A percentile compares a stretch with the other conserved stretches of the same genome.
phyloP scores from a whole-genome alignment of 2,329 filamentous ascomycete genomes.

The Thielaviopsis cerberus region DNA sequence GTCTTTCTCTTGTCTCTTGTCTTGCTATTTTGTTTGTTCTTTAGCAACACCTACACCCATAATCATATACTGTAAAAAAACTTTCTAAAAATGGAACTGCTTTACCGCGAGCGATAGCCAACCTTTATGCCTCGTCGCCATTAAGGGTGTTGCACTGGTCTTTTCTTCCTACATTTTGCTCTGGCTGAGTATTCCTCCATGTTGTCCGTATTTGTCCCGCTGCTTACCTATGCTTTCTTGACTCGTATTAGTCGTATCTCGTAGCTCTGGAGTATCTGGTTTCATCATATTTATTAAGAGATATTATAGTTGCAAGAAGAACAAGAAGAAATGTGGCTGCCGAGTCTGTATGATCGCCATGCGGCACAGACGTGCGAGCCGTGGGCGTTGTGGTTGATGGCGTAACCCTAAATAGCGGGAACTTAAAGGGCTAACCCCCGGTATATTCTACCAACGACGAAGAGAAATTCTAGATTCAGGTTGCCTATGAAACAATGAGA shows the following conservation, averaged over 20 bases:
- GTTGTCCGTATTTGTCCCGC: too few species aligned
- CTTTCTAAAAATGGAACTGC: not conserved
- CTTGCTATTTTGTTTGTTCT: not conserved
- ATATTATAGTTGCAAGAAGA: not conserved
- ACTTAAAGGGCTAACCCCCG: not conserved
- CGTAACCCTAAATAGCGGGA: not conserved
- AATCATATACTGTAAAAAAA: not conserved
- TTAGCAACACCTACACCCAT: not conserved
- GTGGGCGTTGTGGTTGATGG: not conserved
- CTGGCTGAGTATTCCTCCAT: too few species aligned
- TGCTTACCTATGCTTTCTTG: not conserved
- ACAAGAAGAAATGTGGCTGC: not conserved
- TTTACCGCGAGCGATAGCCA: too few species aligned
- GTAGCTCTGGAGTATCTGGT: not conserved
- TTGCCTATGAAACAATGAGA: not conserved
- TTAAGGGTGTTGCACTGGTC: too few species aligned
- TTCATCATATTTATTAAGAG: not conserved
- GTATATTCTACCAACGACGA: not conserved
- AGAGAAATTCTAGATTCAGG: not conserved
- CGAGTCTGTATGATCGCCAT: not conserved
- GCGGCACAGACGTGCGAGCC: not conserved
- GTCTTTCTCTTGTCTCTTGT: not conserved
- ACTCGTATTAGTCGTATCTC: not conserved
- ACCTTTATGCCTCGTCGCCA: too few species aligned
- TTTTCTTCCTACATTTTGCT: too few species aligned